phyloP scores from a whole-genome alignment of 805 yeast genomes.

The Pichia heedii region DNA sequence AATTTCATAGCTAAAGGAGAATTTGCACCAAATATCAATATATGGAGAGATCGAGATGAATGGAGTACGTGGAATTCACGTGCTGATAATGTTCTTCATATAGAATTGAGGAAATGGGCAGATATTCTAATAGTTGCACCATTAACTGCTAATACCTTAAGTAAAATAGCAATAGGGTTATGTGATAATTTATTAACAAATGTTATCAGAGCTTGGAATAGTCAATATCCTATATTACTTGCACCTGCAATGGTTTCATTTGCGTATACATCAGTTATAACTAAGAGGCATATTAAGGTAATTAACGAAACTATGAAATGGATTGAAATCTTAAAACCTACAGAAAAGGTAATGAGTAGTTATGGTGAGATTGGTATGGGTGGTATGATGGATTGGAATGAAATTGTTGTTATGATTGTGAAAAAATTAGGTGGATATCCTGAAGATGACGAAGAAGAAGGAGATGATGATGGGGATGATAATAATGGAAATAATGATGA shows the following conservation, averaged over 20 bases:
- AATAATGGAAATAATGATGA: constrained; percentile 20
- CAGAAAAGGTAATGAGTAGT: constrained; percentile 46
- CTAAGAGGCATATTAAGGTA: constrained; percentile 44
- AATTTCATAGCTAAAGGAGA: constrained; percentile 42
- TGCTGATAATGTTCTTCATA: constrained; percentile 52
- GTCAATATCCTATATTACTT: constrained; percentile 44
- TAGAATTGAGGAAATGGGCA: constrained; percentile 54
- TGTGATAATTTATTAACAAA: constrained; percentile 52
- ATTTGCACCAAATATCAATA: constrained; percentile 36
- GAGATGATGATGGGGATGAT: constrained; percentile 32
- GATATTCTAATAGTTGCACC: constrained; percentile 50
- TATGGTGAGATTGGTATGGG: constrained; percentile 59
- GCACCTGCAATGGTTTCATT: constrained; percentile 57
- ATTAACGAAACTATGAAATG: constrained; percentile 55
- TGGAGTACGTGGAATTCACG: constrained; percentile 46
- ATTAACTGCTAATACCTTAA: constrained; percentile 46
- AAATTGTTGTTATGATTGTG: constrained; percentile 46
- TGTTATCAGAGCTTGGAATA: constrained; percentile 55
- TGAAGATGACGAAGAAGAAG: constrained; percentile 46
- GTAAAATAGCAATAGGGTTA: constrained; percentile 47
- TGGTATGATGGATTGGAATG: constrained; percentile 63
- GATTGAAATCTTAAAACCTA: constrained; percentile 51
- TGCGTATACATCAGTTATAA: constrained; percentile 48
- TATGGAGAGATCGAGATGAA: constrained; percentile 53
- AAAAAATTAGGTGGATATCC: constrained; percentile 43